A percentile compares a stretch with the other conserved stretches of the same genome.
These are phyloP conservation scores for Cephalotrichum gorgonifer DNA, from an alignment of 2,329 filamentous ascomycete genomes.

Conservation along the genomic window DNA sequence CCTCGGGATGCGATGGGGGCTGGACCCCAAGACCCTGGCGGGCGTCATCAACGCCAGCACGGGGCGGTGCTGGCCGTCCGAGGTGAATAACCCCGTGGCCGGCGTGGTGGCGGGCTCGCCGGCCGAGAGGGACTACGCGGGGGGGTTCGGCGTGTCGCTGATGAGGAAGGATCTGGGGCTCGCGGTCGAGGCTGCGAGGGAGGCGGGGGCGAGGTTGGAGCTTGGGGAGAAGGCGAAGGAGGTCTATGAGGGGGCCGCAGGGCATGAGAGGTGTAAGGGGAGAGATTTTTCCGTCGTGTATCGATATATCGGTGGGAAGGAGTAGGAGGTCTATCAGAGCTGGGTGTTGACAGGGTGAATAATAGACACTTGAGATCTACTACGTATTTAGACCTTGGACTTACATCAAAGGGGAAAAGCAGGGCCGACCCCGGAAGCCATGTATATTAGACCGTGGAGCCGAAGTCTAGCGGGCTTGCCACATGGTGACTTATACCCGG, in stretches of 20 bases:
- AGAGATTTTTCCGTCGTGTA: conserved; percentile 79
- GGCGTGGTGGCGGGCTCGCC: conserved; percentile 72
- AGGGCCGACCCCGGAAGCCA: too few relatives aligned
- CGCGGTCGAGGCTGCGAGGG: conserved; percentile 60
- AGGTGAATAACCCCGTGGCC: conserved; percentile 88
- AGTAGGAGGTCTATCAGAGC: too few relatives aligned
- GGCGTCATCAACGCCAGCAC: conserved; percentile 89
- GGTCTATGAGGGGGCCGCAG: conserved; percentile 59
- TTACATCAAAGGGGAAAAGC: too few relatives aligned
- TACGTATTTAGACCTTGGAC: too few relatives aligned
- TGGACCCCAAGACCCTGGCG: conserved; percentile 57
- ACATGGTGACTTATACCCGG: too few relatives aligned
- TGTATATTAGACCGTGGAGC: too few relatives aligned
- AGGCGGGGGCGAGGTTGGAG: conserved; percentile 55
- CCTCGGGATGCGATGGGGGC: conserved; percentile 48
- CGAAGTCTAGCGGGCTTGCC: too few relatives aligned
- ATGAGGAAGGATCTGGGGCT: conserved; percentile 75
- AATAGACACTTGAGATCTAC: too few relatives aligned
- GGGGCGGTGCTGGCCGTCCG: conserved; percentile 91
- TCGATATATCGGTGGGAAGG: conserved; percentile 52
- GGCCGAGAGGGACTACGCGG: conserved; percentile 63
- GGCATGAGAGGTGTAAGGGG: conserved; percentile 50
- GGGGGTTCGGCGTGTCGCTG: conserved; percentile 66
- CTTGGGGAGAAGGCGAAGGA: conserved; percentile 51
- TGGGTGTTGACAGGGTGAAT: too few relatives aligned